Conservation (phyloP, 805 yeast species). For the Kuraishia hungarica region DNA sequence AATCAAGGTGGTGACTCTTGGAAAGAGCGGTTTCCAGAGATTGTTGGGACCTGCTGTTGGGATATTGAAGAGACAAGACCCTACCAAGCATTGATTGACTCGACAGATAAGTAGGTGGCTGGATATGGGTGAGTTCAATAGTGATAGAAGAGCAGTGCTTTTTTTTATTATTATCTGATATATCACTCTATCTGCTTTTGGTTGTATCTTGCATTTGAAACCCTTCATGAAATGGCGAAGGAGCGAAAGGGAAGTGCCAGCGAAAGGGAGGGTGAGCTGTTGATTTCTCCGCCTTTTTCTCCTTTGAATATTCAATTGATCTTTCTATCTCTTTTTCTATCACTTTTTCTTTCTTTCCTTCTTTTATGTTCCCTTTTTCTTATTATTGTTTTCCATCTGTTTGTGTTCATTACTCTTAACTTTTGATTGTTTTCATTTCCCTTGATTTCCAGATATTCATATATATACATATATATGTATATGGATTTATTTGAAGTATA, state of each 20-base stretch:
- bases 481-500: too few relatives aligned
- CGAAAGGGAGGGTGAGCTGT: not conserved
- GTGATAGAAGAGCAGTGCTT: not conserved
- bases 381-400: not conserved
- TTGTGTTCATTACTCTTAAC: not conserved
- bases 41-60: conserved; percentile 92
- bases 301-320: not conserved
- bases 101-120: not conserved
- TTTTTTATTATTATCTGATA: not conserved
- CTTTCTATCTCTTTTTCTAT: not conserved
- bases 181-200: too few relatives aligned
- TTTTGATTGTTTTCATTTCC: not conserved
- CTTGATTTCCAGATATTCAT: not conserved
- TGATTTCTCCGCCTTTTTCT: not conserved
- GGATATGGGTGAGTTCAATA: not conserved
- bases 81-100: conserved; percentile 34
- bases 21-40: conserved; percentile 88
- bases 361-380: not conserved
- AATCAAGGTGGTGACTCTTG: conserved; percentile 86
- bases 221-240: not conserved
- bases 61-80: conserved; percentile 79
- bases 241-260: not conserved
- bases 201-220: not conserved
- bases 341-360: not conserved
- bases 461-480: too few relatives aligned